These are phyloP conservation scores for Coemansia sp. DNA, from an alignment of 192 early-diverging fungal genomes.

Conservation along the genomic window DNA sequence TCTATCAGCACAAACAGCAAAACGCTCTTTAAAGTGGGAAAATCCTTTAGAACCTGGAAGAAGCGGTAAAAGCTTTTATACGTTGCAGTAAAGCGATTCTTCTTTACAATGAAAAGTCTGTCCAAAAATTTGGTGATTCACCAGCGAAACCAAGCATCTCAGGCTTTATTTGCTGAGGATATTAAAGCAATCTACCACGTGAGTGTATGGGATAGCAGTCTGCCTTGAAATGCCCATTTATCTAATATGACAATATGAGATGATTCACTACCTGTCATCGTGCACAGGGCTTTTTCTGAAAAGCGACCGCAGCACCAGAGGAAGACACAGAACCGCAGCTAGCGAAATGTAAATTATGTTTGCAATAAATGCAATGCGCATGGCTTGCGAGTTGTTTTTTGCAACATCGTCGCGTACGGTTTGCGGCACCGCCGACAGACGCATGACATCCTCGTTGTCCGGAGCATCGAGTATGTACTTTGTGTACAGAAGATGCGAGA, in stretches of 20 bases:
- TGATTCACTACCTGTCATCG: not conserved
- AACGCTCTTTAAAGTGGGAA: not conserved
- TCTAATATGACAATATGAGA: not conserved
- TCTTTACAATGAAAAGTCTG: not conserved
- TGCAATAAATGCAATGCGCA: constrained; percentile 23
- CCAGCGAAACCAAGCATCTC: not conserved
- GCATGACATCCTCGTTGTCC: constrained; percentile 42
- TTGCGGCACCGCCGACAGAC: constrained; percentile 38
- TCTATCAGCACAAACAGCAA: not conserved
- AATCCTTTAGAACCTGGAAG: too few relatives aligned
- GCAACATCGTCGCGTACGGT: constrained; percentile 32
- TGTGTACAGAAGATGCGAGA: constrained; percentile 23
- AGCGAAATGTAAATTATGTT: not conserved
- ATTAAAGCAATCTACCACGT: not conserved
- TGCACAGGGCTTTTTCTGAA: not conserved
- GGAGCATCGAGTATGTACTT: constrained; percentile 34
- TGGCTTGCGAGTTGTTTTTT: constrained; percentile 28
- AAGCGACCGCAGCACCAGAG: not conserved
- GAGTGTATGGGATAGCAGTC: not conserved
- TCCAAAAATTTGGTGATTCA: constrained; percentile 14
- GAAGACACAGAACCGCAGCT: constrained; percentile 6
- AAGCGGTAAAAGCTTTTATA: too few relatives aligned
- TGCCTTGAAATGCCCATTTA: not conserved
- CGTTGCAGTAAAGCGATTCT: too few relatives aligned
- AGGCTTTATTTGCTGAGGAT: too few relatives aligned